Base-by-base conservation (phyloP, 2,329 filamentous ascomycete genomes). In the Geoglossum cookeanum region DNA sequence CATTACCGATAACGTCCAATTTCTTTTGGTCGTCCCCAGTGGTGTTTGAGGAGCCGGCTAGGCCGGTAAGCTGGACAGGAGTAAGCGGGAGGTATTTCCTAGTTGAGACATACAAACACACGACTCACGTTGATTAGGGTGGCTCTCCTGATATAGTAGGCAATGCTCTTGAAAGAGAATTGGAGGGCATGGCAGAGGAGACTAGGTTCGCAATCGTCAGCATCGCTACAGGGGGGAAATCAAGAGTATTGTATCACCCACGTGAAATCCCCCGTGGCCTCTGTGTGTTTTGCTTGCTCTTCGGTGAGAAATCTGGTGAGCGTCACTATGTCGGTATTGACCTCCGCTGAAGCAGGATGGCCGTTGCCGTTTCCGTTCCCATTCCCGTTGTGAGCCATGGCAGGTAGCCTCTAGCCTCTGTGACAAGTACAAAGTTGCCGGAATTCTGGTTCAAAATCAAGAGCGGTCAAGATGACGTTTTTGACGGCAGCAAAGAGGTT, bases 21-120 rank as follows among this genome's bases (percentile, higher is more conserved):
- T 98, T 98, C 81, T 98, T 98, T 72, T 98, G 92, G 70, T 97
- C 92, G 71, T 98, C 92, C 62, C 92, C 92, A 2, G 92, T 97
- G 57, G 78, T 87, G 74, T 98, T 98, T 63, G 89, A 87, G 60
- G 91, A 92, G 59, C 92, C 92, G 61, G 92, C 92, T 54, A 98
- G 82, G 60, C 92, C 92, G 56, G 88, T 94, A 60, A 98, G 81
- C 72, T 77, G 66, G 57, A 52, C 44, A 48, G 61, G 33, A 5
- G 33, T 55, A n/a, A 55, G 27, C 13, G 30, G 9, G 53, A 5
- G 8, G 9, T 13, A 13, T 33, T 22, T 55, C n/a, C n/a, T 6
- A 3, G 39, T 15, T 13, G 17, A 33, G 47, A 15, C 30, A 15
- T 11, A 29, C 4, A n/a, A 56, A 45, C 15, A 11, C 47, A 29